phyloP scores from a whole-genome alignment of 73 alveolate genomes.

The Paramecium primaurelia region DNA sequence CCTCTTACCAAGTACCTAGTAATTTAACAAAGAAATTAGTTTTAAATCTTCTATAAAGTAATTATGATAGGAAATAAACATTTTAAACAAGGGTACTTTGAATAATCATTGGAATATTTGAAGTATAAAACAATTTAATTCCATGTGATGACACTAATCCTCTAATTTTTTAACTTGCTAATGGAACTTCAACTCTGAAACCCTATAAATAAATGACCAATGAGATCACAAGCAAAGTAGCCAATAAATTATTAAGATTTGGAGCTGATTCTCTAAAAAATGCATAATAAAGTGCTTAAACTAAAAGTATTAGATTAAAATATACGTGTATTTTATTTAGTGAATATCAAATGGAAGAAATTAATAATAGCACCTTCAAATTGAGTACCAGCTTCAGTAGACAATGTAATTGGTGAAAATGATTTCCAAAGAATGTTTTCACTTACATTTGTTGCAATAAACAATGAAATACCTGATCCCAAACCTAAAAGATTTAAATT shows the following conservation, averaged over 20 bases:
- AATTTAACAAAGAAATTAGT: conserved; percentile 92
- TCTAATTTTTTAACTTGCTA: conserved; percentile 82
- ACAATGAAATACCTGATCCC: conserved; percentile 99
- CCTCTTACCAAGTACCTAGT: conserved; percentile 98
- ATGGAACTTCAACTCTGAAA: conserved; percentile 89
- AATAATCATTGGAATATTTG: conserved; percentile 99
- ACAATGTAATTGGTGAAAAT: conserved; percentile 98
- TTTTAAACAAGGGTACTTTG: conserved; percentile 99
- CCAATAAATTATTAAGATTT: conserved; percentile 93
- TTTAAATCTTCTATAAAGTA: conserved; percentile 95
- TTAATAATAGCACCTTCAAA: conserved; percentile 99
- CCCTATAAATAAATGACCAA: conserved; percentile 98
- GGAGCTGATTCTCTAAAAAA: conserved; percentile 97
- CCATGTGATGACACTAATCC: conserved; percentile 97
- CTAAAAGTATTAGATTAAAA: neutral
- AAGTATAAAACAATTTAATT: conserved; percentile 98
- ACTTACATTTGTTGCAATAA: conserved; percentile 99
- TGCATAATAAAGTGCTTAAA: conserved; percentile 88
- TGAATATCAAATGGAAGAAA: conserved; percentile 95
- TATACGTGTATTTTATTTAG: conserved; percentile 82
- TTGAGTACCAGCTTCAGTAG: conserved; percentile 96
- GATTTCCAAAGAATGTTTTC: conserved; percentile 99
- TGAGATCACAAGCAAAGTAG: conserved; percentile 96
- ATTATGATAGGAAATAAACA: conserved; percentile 98
- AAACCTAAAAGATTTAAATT: conserved; percentile 84